Base-by-base conservation (phyloP, 2,329 filamentous ascomycete species). In the Beauveria scarabaeidicola region DNA sequence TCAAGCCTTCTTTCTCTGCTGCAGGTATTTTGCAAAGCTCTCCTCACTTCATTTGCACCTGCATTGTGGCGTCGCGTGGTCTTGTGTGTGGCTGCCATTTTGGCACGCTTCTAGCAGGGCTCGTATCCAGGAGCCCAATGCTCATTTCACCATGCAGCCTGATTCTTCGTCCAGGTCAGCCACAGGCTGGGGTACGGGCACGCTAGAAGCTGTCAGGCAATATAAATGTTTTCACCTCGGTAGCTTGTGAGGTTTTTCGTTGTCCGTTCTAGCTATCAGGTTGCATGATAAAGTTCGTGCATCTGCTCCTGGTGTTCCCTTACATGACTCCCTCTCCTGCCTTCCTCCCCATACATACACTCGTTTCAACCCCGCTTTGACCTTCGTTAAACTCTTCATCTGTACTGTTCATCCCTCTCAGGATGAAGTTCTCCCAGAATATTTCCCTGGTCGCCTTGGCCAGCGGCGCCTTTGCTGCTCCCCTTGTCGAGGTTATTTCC, bases 211-310 rank as follows among this genome's bases (percentile, higher is more conserved):
- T 27, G 19, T 52, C 32, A 52, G 29, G 47, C 8, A 15, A 32
- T n/a, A 40, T 40, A 23, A 1, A 2, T 17, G 38, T 19, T 13
- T 52, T 8, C 15, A 29, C 57, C 57, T 59, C 50, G 57, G 57
- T 29, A 59, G 57, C 57, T 53, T 23, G 57, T 59, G 57, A 52
- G 57, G 11, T 8, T 44, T 9, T 8, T 43, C 38, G n/a, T 23
- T 21, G 25, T n/a, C 27, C 40, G 17, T 27, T n/a, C 52, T 32
- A 5, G 11, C 10, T 32, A 1, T 32, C 13, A 32, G 29, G 29
- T 32, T 32, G 10, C 10, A 32, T 5, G 10, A 32, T 32, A 32
- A 32, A 32, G 29, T 13, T 32, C 10, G 29, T 32, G 29, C 29
- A 13, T 32, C 29, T 13, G 5, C 29, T 32, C 11, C 29, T 13